A percentile compares a stretch with the other conserved stretches of the same genome.
These are phyloP conservation scores for Globisporangium perplexum DNA, from an alignment of 352 stramenopile genomes.

Conservation along the genomic window DNA sequence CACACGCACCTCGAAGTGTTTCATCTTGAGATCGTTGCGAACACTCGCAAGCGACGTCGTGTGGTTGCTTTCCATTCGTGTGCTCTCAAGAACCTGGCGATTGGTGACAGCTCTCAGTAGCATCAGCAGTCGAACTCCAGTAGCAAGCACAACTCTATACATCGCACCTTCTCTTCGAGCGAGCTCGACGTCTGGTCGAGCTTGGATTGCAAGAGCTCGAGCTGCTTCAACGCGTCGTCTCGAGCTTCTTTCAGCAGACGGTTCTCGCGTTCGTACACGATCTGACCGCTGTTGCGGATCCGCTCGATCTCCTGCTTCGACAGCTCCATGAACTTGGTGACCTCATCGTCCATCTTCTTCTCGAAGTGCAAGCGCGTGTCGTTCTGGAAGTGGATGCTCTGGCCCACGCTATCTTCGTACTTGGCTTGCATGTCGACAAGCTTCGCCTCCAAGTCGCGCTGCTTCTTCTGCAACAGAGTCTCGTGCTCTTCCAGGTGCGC, in stretches of 20 bases:
- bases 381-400: conserved; percentile 41
- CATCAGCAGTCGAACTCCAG: no score
- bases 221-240: conserved; percentile 53
- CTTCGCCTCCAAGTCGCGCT: conserved; percentile 31
- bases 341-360: conserved; percentile 54
- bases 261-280: conserved; percentile 74
- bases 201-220: conserved; percentile 45
- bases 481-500: conserved; percentile 49
- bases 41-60: conserved; percentile 35
- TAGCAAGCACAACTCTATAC: background rate
- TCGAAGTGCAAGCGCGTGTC: conserved; percentile 62
- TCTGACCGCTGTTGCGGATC: conserved; percentile 51
- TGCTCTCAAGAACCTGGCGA: conserved; percentile 41
- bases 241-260: conserved; percentile 56
- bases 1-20: conserved; percentile 55
- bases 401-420: conserved; percentile 26
- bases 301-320: conserved; percentile 67
- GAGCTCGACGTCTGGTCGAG: conserved; percentile 36
- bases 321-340: conserved; percentile 64
- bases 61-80: conserved; percentile 45
- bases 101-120: no score
- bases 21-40: conserved; percentile 75
- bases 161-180: conserved; percentile 46
- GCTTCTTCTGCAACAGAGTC: conserved; percentile 23
- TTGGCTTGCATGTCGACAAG: conserved; percentile 19